Percentiles rank a stretch among this genome's conserved stretches.
phyloP scores from a whole-genome alignment of 2,329 filamentous ascomycete genomes.

The Raffaelea ambrosiae region DNA sequence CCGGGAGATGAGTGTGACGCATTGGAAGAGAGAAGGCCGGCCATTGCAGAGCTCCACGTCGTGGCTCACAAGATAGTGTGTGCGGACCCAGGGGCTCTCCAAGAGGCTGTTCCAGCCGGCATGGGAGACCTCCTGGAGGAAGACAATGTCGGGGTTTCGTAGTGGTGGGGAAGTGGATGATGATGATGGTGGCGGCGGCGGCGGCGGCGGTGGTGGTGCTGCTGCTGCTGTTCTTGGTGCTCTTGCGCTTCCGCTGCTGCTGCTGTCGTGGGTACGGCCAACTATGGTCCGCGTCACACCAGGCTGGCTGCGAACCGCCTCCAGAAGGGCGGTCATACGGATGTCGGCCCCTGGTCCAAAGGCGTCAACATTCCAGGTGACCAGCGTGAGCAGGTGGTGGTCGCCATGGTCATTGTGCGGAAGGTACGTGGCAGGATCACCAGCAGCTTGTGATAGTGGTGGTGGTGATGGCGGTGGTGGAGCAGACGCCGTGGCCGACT shows the following conservation, averaged over 20 bases:
- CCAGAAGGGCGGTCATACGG: conserved; percentile 20
- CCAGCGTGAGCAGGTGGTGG: conserved; percentile 12
- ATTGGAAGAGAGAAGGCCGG: conserved; percentile 15
- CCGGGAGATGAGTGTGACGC: conserved; percentile 20
- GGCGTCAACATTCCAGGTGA: conserved; percentile 25
- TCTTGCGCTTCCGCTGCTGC: too few relatives aligned
- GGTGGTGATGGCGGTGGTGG: too few relatives aligned
- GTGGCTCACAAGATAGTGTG: conserved; percentile 23
- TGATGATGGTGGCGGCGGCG: too few relatives aligned
- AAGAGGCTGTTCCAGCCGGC: conserved; percentile 17
- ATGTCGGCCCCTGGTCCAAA: conserved; percentile 6
- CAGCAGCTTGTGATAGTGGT: too few relatives aligned
- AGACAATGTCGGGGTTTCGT: conserved; percentile 22
- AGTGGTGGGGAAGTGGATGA: too few relatives aligned
- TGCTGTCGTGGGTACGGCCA: too few relatives aligned
- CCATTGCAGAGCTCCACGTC: conserved; percentile 4
- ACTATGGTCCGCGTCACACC: too few relatives aligned
- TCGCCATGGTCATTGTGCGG: neutral
- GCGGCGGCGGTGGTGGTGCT: too few relatives aligned
- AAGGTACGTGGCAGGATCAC: too few relatives aligned
- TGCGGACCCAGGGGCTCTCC: conserved; percentile 16
- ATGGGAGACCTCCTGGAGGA: conserved; percentile 25
- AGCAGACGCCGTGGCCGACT: too few relatives aligned
- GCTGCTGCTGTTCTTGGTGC: too few relatives aligned
- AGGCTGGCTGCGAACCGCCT: conserved; percentile 10